A percentile compares a stretch with the other conserved stretches of the same genome.
Evolutionary conservation across 23 red algal genomes (phyloP).

Genomic region (Agarophyton chilense): DNA sequence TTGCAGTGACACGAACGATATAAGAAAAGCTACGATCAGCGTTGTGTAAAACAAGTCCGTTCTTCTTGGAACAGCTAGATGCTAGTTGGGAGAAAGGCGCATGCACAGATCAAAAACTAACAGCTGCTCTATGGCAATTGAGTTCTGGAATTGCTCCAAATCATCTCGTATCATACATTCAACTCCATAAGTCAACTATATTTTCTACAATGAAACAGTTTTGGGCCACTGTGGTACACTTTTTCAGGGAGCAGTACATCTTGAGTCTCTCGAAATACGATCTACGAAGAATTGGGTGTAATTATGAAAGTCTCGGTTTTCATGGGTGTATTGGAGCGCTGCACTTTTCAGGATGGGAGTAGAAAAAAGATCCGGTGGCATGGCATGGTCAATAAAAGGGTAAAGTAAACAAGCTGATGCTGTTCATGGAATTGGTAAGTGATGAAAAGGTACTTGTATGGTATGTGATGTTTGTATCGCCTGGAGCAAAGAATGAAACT

Average conservation of each 20-base stretch:
- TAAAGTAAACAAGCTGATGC: conserved; percentile 15
- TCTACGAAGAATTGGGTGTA: background rate
- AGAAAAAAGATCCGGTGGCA: background rate
- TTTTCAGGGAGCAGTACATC: background rate
- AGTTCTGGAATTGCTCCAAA: background rate
- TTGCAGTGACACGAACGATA: background rate
- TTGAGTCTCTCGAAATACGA: background rate
- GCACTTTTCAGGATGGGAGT: conserved; percentile 12
- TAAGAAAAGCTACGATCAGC: background rate
- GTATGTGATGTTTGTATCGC: too few relatives aligned
- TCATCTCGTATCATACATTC: conserved; percentile 9
- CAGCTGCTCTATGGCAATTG: background rate
- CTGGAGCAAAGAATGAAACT: too few relatives aligned
- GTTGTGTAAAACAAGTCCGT: background rate
- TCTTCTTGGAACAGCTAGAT: background rate
- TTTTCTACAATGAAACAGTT: background rate
- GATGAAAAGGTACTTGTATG: too few relatives aligned
- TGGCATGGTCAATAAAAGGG: background rate
- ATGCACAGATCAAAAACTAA: conserved; percentile 9
- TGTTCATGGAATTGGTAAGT: too few relatives aligned
- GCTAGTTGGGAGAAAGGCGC: background rate
- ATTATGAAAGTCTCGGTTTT: background rate
- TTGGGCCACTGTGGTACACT: background rate
- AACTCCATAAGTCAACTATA: background rate
- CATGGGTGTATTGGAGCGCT: conserved; percentile 8